Evolutionary conservation across 768 basidiomycete species (phyloP).

Genomic region (Lactarius akahatsu): DNA sequence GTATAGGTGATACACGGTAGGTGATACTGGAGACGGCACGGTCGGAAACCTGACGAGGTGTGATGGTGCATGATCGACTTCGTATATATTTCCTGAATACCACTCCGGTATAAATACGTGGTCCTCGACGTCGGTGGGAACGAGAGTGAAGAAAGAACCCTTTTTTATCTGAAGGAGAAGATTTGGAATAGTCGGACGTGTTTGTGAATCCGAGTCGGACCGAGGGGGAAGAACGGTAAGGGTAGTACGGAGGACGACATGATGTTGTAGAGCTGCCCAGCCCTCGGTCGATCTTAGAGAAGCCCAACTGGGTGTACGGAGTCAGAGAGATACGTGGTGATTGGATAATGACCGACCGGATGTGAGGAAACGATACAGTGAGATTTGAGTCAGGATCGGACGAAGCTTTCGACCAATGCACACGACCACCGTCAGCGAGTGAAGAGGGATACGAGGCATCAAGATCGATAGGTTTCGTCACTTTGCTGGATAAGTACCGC

Average conservation of each 20-base stretch:
- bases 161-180: conserved; percentile 63
- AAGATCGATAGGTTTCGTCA: conserved; percentile 52
- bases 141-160: conserved; percentile 73
- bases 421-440: conserved; percentile 57
- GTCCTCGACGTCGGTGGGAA: conserved; percentile 41
- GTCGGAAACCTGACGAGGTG: conserved; percentile 51
- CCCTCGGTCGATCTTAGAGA: conserved; percentile 74
- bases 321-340: background rate
- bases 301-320: conserved; percentile 55
- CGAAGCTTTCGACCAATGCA: conserved; percentile 54
- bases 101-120: conserved; percentile 48
- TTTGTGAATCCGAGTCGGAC: conserved; percentile 2
- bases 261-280: conserved; percentile 85
- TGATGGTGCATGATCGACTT: conserved; percentile 51
- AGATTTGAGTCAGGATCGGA: conserved; percentile 49
- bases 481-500: conserved; percentile 34
- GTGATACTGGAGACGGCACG: conserved; percentile 41
- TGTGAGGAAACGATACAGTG: conserved; percentile 60
- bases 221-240: conserved; percentile 56
- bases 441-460: conserved; percentile 61
- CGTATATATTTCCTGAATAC: conserved; percentile 88
- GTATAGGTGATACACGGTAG: conserved; percentile 63
- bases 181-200: conserved; percentile 37
- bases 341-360: conserved; percentile 44
- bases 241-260: conserved; percentile 64